A percentile compares a stretch with the other conserved stretches of the same genome.
Conservation (phyloP, 805 yeast genomes). For the Geotrichum ghanense region DNA sequence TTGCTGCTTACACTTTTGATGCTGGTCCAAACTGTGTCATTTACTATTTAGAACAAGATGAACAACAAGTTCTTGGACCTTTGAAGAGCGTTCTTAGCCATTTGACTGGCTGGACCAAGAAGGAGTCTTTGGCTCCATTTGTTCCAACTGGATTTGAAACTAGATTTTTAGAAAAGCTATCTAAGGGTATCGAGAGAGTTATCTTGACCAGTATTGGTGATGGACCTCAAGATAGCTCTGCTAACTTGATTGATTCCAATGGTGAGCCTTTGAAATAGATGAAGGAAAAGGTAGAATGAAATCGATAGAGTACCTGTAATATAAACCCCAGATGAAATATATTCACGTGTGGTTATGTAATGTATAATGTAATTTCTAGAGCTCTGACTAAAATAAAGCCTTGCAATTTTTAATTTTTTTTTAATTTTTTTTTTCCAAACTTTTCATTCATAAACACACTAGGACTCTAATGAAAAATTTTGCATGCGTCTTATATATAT, state of each 20-base stretch:
- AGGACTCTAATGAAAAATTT: too few species aligned
- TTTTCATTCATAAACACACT: too few species aligned
- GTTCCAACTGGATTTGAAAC: constrained; percentile 26
- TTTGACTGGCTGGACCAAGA: constrained; percentile 59
- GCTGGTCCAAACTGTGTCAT: constrained; percentile 99
- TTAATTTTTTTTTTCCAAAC: too few species aligned
- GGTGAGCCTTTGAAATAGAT: constrained; percentile 5
- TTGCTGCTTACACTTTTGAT: constrained; percentile 96
- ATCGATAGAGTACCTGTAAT: background rate
- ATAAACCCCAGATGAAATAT: too few species aligned
- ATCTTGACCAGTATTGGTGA: constrained; percentile 80
- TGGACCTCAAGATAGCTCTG: constrained; percentile 57
- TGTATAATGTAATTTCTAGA: too few species aligned
- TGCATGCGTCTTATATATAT: too few species aligned
- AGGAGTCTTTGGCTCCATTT: constrained; percentile 19
- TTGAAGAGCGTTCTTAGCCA: constrained; percentile 47
- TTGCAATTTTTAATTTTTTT: too few species aligned
- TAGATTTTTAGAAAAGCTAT: constrained; percentile 39
- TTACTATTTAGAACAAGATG: constrained; percentile 72
- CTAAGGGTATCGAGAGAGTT: constrained; percentile 67
- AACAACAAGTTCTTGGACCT: constrained; percentile 58
- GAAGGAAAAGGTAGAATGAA: too few species aligned
- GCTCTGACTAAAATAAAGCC: too few species aligned
- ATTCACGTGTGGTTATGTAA: too few species aligned
- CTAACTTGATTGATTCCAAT: constrained; percentile 6